Evolutionary conservation across 164 flowering plant genomes (phyloP), one percentile per base, ranked within the genome.

Genomic region (Chimonanthus praecox): DNA sequence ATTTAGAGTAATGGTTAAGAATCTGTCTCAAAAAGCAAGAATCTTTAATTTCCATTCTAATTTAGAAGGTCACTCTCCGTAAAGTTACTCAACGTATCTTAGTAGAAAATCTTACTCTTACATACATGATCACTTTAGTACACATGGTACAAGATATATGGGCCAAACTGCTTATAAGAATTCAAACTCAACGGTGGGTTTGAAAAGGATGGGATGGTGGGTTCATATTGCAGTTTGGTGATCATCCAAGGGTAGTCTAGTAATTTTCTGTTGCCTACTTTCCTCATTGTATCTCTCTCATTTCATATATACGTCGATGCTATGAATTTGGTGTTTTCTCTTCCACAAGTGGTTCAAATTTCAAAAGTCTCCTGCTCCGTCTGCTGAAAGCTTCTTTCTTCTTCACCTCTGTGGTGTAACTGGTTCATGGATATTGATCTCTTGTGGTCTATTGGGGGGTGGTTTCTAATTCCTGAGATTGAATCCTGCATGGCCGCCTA

Each of bases 381-480:
- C 83, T 67, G 76, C 80, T 83, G 81, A 73, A 83, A 78, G 60
- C 60, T 54, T n/a, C 80, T 83, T 78, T 70, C 47, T 74, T 82
- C 63, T 11, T 6, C 3, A 63, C 79, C 74, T 74, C 73, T 77
- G 80, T 74, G 80, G 75, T 71, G 47, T 72, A 61, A 69, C 80
- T 84, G 87, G 91, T 91, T 89, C 80, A 91, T 91, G 97, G 94
- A 88, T 88, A 87, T 87, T 88, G 94, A 87, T 84, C 85, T 85
- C 88, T 85, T 83, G 79, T 85, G 88, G 87, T 71, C 78, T 85
- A 78, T 87, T 83, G 91, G 94, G 90, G 94, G 92, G 90, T 79
- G 78, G 85, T 77, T 78, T 76, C 66, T 85, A 74, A 62, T 73
- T 79, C 75, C 78, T 63, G 79, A 79, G 47, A n/a, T 70, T 61